These are phyloP conservation scores for Botrytis elliptica DNA, from an alignment of 2,329 filamentous ascomycete genomes.

Conservation along the genomic window DNA sequence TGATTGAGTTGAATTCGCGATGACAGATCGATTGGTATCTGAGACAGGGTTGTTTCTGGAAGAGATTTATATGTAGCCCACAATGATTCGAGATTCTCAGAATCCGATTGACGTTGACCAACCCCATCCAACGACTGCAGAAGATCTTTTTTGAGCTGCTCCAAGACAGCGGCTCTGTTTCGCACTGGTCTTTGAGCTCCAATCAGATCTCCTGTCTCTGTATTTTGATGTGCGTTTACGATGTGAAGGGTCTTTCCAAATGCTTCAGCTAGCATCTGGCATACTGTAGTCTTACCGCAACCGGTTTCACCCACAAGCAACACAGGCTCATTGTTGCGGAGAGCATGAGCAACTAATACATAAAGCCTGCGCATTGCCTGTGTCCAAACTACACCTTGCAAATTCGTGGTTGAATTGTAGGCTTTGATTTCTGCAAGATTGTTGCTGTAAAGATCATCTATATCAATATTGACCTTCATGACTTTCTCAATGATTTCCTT, in stretches of 20 bases:
- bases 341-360: slow-evolving; percentile 80
- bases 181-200: slow-evolving; percentile 89
- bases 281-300: slow-evolving; percentile 96
- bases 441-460: slow-evolving; percentile 69
- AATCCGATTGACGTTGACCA: slow-evolving; percentile 53
- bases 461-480: slow-evolving; percentile 82
- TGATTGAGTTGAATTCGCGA: slow-evolving; percentile 47
- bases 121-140: slow-evolving; percentile 43
- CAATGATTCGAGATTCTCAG: slow-evolving; percentile 58
- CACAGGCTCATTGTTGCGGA: slow-evolving; percentile 89
- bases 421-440: slow-evolving; percentile 54
- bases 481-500: slow-evolving; percentile 85
- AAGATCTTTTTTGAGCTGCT: slow-evolving; percentile 64
- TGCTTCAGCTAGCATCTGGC: slow-evolving; percentile 84
- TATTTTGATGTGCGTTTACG: slow-evolving; percentile 97
- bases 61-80: slow-evolving; percentile 44
- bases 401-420: slow-evolving; percentile 48
- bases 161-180: slow-evolving; percentile 73
- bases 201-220: slow-evolving; percentile 95
- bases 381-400: slow-evolving; percentile 83
- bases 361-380: slow-evolving; percentile 90
- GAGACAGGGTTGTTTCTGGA: slow-evolving; percentile 48
- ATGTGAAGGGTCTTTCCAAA: slow-evolving; percentile 75
- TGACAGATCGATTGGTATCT: slow-evolving; percentile 36
- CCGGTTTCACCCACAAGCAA: slow-evolving; percentile 95